Percentiles rank a stretch among this genome's conserved stretches.
Conservation (phyloP, 306 rosid species). For the Cicer cuneatum region DNA sequence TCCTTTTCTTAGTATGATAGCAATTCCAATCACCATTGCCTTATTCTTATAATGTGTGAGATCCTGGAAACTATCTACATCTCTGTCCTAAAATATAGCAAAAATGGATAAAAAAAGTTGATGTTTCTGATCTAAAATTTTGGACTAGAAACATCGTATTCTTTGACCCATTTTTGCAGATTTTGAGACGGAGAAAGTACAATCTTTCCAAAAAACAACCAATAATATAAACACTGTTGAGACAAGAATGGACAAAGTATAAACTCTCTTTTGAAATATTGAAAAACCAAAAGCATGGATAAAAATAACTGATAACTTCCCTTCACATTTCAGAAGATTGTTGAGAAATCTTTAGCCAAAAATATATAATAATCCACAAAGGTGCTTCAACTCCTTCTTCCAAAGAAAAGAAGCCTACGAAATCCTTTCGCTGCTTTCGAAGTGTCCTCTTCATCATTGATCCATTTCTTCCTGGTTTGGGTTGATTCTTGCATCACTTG, state of each 20-base stretch:
- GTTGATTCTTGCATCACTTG: constrained; percentile 52
- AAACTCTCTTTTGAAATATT: constrained; percentile 34
- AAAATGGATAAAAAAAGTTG: no score
- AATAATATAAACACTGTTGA: constrained; percentile 43
- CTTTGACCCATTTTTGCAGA: no score
- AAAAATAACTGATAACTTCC: constrained; percentile 19
- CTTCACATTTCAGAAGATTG: constrained; percentile 44
- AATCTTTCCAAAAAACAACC: constrained; percentile 33
- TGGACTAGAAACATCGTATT: no score
- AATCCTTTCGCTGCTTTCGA: constrained; percentile 82
- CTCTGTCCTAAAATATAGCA: no score
- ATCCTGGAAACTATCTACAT: constrained; percentile 44
- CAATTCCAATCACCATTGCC: constrained; percentile 50
- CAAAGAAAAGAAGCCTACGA: constrained; percentile 90
- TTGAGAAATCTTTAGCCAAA: constrained; percentile 36
- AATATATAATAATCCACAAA: constrained; percentile 40
- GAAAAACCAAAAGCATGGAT: constrained; percentile 42
- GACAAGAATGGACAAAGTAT: constrained; percentile 26
- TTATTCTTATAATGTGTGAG: constrained; percentile 47
- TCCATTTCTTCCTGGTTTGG: constrained; percentile 95
- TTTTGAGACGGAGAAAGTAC: no score
- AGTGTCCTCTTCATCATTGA: constrained; percentile 74
- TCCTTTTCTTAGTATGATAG: constrained; percentile 48
- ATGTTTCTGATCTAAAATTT: no score
- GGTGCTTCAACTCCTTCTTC: constrained; percentile 68